Percentiles rank a stretch among this genome's conserved stretches.
These are phyloP conservation scores for Yamadazyma buinensis DNA, from an alignment of 1,139 yeast genomes.

Conservation along the genomic window DNA sequence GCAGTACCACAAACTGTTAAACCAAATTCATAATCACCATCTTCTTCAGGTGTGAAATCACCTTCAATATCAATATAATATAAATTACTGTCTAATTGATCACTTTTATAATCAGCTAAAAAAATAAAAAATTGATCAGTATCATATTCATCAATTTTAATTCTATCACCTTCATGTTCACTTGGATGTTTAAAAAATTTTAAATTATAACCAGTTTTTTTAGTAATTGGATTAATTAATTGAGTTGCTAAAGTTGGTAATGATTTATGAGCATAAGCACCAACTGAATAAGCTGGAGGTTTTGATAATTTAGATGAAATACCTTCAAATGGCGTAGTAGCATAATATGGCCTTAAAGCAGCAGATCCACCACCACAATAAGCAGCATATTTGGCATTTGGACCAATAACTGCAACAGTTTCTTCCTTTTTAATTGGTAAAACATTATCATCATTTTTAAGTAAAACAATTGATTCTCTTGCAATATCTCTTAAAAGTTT, in stretches of 20 bases:
- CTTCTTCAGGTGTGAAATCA: conserved; percentile 38
- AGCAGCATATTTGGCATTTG: conserved; percentile 23
- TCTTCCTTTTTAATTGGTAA: conserved; percentile 30
- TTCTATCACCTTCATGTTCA: conserved; percentile 8
- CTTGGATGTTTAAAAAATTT: conserved; percentile 12
- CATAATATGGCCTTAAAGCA: conserved; percentile 21
- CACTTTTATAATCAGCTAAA: conserved; percentile 42
- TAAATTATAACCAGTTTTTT: conserved; percentile 12
- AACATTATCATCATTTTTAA: conserved; percentile 44
- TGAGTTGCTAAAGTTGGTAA: conserved; percentile 13
- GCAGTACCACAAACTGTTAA: conserved; percentile 49
- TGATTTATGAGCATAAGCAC: conserved; percentile 13
- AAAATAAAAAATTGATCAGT: conserved; percentile 30
- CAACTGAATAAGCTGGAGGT: conserved; percentile 11
- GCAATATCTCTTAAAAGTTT: conserved; percentile 41
- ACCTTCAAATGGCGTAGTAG: conserved; percentile 23
- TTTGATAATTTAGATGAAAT: conserved; percentile 12
- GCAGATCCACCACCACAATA: conserved; percentile 33
- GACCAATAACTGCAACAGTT: conserved; percentile 26
- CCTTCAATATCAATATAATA: conserved; percentile 42
- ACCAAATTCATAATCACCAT: conserved; percentile 49
- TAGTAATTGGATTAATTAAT: conserved; percentile 10
- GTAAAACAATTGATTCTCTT: conserved; percentile 46
- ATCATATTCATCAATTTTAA: conserved; percentile 30
- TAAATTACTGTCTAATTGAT: conserved; percentile 15